A percentile compares a stretch with the other conserved stretches of the same genome.
phyloP scores from a whole-genome alignment of 345 rosid genomes.

The Laguncularia racemosa region DNA sequence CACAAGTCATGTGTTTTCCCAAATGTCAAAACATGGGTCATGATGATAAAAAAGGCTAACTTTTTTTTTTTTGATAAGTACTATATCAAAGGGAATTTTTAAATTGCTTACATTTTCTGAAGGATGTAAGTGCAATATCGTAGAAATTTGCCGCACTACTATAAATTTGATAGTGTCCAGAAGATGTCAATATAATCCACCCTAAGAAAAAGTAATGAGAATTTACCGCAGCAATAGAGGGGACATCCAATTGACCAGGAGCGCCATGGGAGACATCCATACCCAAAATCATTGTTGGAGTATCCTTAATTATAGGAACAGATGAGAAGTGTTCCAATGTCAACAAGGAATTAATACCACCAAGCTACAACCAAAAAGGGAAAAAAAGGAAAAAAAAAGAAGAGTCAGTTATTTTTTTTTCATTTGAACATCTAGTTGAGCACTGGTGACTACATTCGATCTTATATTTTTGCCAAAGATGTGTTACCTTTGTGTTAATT shows the following conservation, averaged over 20 bases:
- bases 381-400: conserved; percentile 13
- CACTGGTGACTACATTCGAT: background rate
- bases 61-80: no score
- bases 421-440: background rate
- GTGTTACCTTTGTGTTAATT: conserved; percentile 76
- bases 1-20: no score
- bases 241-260: conserved; percentile 66
- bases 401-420: background rate
- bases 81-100: no score
- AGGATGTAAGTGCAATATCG: no score
- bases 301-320: conserved; percentile 49
- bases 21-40: no score
- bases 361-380: conserved; percentile 70
- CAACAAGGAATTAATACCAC: conserved; percentile 89
- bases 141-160: no score
- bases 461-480: background rate
- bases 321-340: conserved; percentile 40
- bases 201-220: background rate
- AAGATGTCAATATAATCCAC: no score
- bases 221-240: conserved; percentile 78
- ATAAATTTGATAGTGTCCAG: no score
- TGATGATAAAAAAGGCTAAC: no score
- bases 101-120: no score
- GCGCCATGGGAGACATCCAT: conserved; percentile 98
- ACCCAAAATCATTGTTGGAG: conserved; percentile 89